A percentile compares a stretch with the other conserved stretches of the same genome.
phyloP scores from a whole-genome alignment of 306 rosid species.

The Spatholobus suberectus region DNA sequence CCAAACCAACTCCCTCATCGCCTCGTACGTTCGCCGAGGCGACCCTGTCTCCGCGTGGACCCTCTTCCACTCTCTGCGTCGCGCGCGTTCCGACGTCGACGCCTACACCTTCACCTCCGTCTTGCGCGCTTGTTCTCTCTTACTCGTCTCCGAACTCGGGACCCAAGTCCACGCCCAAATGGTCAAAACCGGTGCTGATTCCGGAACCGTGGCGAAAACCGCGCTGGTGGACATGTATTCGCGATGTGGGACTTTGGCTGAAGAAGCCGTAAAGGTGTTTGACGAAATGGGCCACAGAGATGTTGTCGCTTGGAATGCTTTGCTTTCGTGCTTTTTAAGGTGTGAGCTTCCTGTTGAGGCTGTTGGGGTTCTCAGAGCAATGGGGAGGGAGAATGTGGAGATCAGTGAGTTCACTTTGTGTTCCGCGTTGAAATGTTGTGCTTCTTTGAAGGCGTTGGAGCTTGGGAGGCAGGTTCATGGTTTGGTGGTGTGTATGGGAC shows the following conservation, averaged over 20 bases:
- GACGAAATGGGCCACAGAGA: constrained; percentile 65
- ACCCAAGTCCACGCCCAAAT: constrained; percentile 58
- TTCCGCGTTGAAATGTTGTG: constrained; percentile 67
- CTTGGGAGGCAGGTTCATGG: constrained; percentile 77
- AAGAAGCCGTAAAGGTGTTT: constrained; percentile 55
- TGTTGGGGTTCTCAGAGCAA: constrained; percentile 51
- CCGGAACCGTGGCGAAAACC: constrained; percentile 58
- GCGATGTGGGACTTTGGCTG: constrained; percentile 43
- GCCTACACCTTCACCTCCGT: constrained; percentile 58
- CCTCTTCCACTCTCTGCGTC: constrained; percentile 50
- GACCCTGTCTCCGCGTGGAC: constrained; percentile 48
- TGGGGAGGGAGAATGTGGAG: constrained; percentile 59
- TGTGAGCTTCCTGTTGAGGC: constrained; percentile 57
- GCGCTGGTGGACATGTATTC: constrained; percentile 68
- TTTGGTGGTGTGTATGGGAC: constrained; percentile 60
- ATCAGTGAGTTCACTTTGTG: constrained; percentile 66
- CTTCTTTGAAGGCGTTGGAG: constrained; percentile 56
- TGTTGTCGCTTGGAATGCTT: constrained; percentile 67
- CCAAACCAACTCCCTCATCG: constrained; percentile 51
- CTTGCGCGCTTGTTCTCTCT: constrained; percentile 53
- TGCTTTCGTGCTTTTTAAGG: constrained; percentile 55
- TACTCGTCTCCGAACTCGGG: constrained; percentile 41
- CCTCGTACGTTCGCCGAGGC: constrained; percentile 45
- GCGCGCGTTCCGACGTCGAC: constrained; percentile 43
- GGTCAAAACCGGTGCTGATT: constrained; percentile 52